Percentiles rank a stretch among this genome's conserved stretches.
Conservation (phyloP, 139 green algal genomes). For the Nannochloris sp. region DNA sequence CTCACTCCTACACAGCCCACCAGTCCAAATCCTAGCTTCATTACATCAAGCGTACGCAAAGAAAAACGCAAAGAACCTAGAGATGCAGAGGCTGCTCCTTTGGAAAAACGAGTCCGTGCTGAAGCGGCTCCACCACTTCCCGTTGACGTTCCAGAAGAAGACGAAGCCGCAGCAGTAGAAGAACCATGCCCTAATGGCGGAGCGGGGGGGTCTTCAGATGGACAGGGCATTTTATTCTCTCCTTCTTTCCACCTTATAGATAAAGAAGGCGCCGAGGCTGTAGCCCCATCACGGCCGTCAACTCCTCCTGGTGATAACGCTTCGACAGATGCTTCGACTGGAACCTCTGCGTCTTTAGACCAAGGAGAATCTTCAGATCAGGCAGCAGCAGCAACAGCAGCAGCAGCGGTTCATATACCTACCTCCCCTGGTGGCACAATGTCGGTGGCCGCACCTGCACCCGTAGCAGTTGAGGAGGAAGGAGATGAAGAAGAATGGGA, state of each 20-base stretch:
- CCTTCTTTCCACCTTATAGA: neutral
- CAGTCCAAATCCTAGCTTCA: conserved; percentile 11
- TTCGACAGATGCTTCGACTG: conserved; percentile 14
- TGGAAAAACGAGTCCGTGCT: neutral
- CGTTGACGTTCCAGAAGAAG: neutral
- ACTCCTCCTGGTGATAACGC: neutral
- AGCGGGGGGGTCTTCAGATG: too few species aligned
- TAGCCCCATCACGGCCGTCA: too few species aligned
- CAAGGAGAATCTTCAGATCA: too few species aligned
- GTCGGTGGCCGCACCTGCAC: neutral
- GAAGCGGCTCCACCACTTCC: neutral
- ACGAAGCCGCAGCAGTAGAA: neutral
- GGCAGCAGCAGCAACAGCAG: too few species aligned
- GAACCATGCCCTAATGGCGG: too few species aligned
- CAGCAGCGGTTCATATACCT: too few species aligned
- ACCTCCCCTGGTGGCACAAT: too few species aligned
- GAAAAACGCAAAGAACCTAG: conserved; percentile 12
- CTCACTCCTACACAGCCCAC: neutral
- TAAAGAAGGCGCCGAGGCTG: neutral
- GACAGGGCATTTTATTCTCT: neutral
- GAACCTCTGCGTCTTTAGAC: conserved; percentile 8
- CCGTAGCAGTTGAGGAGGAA: conserved; percentile 23
- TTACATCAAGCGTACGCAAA: conserved; percentile 21
- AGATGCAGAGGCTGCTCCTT: neutral
- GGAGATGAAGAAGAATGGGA: conserved; percentile 48